A percentile compares a stretch with the other conserved stretches of the same genome.
phyloP scores from a whole-genome alignment of 208 protist genomes.

The Acanthamoeba lenticulata region DNA sequence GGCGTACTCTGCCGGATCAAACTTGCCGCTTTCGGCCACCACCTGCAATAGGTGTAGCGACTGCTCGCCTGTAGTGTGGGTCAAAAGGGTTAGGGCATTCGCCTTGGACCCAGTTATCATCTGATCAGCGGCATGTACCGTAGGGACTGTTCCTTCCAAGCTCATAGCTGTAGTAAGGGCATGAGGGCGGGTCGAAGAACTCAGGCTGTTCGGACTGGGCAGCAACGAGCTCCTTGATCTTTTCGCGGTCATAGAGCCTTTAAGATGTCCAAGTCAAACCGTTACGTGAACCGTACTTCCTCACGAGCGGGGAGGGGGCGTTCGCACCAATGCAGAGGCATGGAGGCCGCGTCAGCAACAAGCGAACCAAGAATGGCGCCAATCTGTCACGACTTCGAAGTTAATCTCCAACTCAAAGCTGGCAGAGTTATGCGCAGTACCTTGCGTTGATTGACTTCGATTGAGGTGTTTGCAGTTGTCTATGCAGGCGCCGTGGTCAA shows the following conservation, averaged over 20 bases:
- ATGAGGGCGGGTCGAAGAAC: slow-evolving; percentile 32
- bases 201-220: not conserved
- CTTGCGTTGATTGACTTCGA: not conserved
- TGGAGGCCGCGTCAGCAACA: slow-evolving; percentile 28
- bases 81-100: not conserved
- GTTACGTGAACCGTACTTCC: no score
- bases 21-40: not conserved
- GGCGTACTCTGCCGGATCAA: slow-evolving; percentile 1
- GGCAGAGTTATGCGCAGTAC: not conserved
- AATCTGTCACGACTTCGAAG: not conserved
- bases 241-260: slow-evolving; percentile 5
- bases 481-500: not conserved
- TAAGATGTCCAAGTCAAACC: no score
- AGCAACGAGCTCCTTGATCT: not conserved
- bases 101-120: not conserved
- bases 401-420: not conserved
- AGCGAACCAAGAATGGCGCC: not conserved
- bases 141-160: slow-evolving; percentile 45
- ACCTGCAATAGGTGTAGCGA: slow-evolving; percentile 3
- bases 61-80: not conserved
- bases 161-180: slow-evolving; percentile 54
- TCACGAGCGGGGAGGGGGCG: no score
- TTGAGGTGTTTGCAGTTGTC: not conserved
- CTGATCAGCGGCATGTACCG: not conserved
- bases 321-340: slow-evolving; percentile 32